Conservation (phyloP, 2,329 filamentous ascomycete genomes). For the Cladosporium sp. region DNA sequence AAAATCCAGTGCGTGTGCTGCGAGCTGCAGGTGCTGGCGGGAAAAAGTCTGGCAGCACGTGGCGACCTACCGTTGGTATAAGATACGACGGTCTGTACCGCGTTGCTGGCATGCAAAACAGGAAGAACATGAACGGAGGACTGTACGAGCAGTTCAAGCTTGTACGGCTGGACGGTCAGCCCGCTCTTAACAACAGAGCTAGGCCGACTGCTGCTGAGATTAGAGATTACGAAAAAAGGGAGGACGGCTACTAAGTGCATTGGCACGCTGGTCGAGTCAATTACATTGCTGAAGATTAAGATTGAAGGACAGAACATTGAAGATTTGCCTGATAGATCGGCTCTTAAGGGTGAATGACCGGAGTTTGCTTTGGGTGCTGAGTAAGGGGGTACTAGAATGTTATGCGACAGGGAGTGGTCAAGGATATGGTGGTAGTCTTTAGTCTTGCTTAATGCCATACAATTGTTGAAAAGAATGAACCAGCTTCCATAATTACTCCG, state of each 20-base stretch:
- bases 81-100: constrained; percentile 32
- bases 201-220: constrained; percentile 25
- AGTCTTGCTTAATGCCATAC: background rate
- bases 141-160: constrained; percentile 33
- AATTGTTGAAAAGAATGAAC: background rate
- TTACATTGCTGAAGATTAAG: background rate
- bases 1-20: constrained; percentile 27
- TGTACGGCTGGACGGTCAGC: constrained; percentile 23
- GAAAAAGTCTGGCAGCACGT: background rate
- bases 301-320: background rate
- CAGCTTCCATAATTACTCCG: no score
- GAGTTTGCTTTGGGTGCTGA: background rate
- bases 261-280: background rate
- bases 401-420: background rate
- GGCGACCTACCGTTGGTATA: constrained; percentile 20
- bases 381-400: background rate
- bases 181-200: constrained; percentile 11
- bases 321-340: background rate
- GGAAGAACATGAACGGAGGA: constrained; percentile 28
- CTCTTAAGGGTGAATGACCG: background rate
- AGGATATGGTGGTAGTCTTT: background rate
- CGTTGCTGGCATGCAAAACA: constrained; percentile 19
- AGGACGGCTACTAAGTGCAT: constrained; percentile 19
- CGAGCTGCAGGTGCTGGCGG: constrained; percentile 21
- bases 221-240: constrained; percentile 25